Percentiles rank a stretch among this genome's conserved stretches.
These are phyloP conservation scores for Lactifluus volemus DNA, from an alignment of 768 basidiomycete genomes.

Conservation along the genomic window DNA sequence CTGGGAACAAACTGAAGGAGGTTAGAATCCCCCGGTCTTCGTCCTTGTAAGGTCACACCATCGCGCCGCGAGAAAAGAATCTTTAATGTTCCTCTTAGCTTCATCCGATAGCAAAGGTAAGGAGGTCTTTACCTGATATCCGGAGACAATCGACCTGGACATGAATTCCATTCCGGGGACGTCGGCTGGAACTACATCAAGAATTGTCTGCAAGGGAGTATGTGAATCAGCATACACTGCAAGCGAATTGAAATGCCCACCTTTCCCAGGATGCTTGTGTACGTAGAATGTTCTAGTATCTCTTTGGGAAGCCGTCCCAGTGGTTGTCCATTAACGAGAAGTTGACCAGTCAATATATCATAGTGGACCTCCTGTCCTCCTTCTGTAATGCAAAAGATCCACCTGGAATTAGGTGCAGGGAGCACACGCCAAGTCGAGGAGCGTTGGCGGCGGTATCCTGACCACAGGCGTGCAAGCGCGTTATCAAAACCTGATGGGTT, in stretches of 20 bases:
- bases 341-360: not conserved
- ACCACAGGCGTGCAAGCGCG: not conserved
- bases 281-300: not conserved
- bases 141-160: not conserved
- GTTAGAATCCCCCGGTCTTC: not conserved
- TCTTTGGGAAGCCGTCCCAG: conserved; percentile 1
- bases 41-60: not conserved
- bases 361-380: not conserved
- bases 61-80: not conserved
- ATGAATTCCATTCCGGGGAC: not conserved
- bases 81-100: not conserved
- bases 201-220: not conserved
- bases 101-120: not conserved
- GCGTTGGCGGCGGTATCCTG: not conserved
- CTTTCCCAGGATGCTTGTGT: not conserved
- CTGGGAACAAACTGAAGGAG: conserved; percentile 28
- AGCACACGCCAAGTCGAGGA: not conserved
- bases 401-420: not conserved
- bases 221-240: not conserved
- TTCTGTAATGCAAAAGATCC: not conserved
- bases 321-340: not conserved
- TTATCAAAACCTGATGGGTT: not conserved
- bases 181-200: not conserved
- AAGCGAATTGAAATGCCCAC: not conserved
- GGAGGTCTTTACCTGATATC: not conserved